Conservation (phyloP, 2,329 filamentous ascomycete genomes). For the Cytospora chrysosperma region DNA sequence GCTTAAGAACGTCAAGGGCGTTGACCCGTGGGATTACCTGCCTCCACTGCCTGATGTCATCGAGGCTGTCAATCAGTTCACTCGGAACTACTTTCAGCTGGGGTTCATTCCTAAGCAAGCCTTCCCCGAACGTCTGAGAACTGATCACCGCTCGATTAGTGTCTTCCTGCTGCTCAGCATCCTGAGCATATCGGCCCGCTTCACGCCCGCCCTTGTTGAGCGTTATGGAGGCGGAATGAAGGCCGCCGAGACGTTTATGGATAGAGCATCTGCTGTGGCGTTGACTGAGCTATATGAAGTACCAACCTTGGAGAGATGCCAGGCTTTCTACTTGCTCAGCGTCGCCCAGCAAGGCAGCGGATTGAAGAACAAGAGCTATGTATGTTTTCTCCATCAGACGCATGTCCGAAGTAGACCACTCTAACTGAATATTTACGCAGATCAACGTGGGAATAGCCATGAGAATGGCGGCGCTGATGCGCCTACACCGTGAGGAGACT, state of each 20-base stretch:
- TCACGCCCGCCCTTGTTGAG: slow-evolving; percentile 49
- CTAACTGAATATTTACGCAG: slow-evolving; percentile 33
- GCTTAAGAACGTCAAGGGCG: slow-evolving; percentile 28
- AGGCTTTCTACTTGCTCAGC: slow-evolving; percentile 58
- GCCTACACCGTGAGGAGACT: slow-evolving; percentile 55
- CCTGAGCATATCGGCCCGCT: slow-evolving; percentile 55
- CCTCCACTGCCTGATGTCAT: slow-evolving; percentile 50
- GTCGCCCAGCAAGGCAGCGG: slow-evolving; percentile 59
- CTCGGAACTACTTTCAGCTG: slow-evolving; percentile 56
- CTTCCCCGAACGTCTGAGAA: slow-evolving; percentile 48
- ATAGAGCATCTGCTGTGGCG: slow-evolving; percentile 48
- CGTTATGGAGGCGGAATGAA: slow-evolving; percentile 51
- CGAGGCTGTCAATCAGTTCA: slow-evolving; percentile 54
- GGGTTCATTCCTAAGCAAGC: slow-evolving; percentile 56
- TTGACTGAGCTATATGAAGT: slow-evolving; percentile 51
- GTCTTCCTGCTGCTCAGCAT: slow-evolving; percentile 56
- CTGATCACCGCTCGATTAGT: slow-evolving; percentile 48
- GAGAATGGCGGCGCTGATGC: slow-evolving; percentile 55
- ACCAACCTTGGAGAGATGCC: slow-evolving; percentile 54
- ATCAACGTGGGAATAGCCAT: slow-evolving; percentile 58
- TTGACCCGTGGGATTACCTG: slow-evolving; percentile 49
- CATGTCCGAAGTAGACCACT: slow-evolving; percentile 7
- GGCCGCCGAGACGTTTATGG: slow-evolving; percentile 55
- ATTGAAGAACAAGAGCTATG: slow-evolving; percentile 52
- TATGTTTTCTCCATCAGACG: slow-evolving; percentile 33